Conservation (phyloP, 2,329 filamentous ascomycete genomes). For the Fusarium verticillioides region DNA sequence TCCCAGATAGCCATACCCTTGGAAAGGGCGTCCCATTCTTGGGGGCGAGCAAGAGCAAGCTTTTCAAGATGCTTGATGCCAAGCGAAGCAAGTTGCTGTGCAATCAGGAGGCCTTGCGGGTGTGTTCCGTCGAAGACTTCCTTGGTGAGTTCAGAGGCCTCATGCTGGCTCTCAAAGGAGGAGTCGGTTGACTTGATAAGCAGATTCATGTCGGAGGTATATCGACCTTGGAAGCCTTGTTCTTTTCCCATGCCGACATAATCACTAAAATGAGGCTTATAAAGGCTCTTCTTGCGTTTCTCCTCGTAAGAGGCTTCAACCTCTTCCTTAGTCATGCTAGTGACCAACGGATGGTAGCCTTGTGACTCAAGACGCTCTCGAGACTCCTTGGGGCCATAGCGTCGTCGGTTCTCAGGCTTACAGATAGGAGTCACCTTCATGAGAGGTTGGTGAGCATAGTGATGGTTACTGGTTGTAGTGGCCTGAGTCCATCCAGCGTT, state of each 20-base stretch:
- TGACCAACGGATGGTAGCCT: background rate
- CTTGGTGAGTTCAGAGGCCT: background rate
- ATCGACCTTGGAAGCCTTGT: background rate
- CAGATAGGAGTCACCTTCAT: background rate
- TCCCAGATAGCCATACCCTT: constrained; percentile 45
- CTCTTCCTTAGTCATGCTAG: background rate
- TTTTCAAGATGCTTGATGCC: constrained; percentile 41
- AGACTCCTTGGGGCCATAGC: background rate
- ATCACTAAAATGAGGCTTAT: background rate
- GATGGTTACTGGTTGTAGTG: background rate
- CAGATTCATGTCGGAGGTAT: background rate
- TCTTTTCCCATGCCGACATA: background rate
- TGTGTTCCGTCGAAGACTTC: constrained; percentile 14
- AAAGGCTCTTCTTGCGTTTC: background rate
- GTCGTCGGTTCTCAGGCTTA: background rate
- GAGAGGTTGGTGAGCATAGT: background rate
- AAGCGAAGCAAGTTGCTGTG: constrained; percentile 20
- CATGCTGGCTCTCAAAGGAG: background rate
- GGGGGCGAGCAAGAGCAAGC: constrained; percentile 36
- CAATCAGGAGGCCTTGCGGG: constrained; percentile 20
- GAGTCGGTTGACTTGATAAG: background rate
- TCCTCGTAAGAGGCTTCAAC: background rate
- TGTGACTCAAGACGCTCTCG: background rate
- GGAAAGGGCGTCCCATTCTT: constrained; percentile 40
- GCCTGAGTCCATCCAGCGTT: background rate